These are phyloP conservation scores for Nicotiana sylvestris DNA, from an alignment of 257 asterid species.

Conservation along the genomic window DNA sequence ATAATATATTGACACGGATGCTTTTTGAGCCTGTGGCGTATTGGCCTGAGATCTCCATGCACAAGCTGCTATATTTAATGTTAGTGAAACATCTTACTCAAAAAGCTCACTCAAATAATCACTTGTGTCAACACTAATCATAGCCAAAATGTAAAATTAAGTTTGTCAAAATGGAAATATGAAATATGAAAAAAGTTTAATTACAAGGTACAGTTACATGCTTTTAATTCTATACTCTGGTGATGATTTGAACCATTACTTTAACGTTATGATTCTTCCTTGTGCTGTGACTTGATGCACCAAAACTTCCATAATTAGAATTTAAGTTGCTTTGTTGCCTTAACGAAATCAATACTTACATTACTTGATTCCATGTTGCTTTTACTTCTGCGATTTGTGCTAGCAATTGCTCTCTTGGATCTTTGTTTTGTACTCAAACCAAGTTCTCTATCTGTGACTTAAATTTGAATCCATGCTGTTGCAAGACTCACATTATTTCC, in stretches of 20 bases:
- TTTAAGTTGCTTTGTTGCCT: slow-evolving; percentile 12
- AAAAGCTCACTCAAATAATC: neutral
- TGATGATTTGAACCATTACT: slow-evolving; percentile 11
- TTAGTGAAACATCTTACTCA: neutral
- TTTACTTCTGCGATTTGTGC: neutral
- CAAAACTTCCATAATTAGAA: slow-evolving; percentile 12
- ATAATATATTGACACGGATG: neutral
- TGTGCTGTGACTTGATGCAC: slow-evolving; percentile 14
- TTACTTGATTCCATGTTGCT: slow-evolving; percentile 4
- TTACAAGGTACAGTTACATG: neutral
- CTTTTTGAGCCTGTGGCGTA: neutral
- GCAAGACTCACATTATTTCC: neutral
- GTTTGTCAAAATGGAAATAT: slow-evolving; percentile 8
- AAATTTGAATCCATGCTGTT: neutral
- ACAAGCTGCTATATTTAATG: neutral
- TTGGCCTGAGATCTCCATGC: neutral
- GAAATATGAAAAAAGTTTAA: neutral
- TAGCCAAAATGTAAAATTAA: neutral
- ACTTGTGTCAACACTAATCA: neutral
- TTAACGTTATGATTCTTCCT: slow-evolving; percentile 12
- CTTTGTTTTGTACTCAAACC: slow-evolving; percentile 7
- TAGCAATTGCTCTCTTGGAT: slow-evolving; percentile 11
- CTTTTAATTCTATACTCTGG: slow-evolving; percentile 9
- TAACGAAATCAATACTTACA: neutral
- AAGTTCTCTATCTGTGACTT: neutral